A percentile compares a stretch with the other conserved stretches of the same genome.
These are phyloP conservation scores for Anethum foeniculum DNA, from an alignment of 140 eudicot species.

Conservation along the genomic window DNA sequence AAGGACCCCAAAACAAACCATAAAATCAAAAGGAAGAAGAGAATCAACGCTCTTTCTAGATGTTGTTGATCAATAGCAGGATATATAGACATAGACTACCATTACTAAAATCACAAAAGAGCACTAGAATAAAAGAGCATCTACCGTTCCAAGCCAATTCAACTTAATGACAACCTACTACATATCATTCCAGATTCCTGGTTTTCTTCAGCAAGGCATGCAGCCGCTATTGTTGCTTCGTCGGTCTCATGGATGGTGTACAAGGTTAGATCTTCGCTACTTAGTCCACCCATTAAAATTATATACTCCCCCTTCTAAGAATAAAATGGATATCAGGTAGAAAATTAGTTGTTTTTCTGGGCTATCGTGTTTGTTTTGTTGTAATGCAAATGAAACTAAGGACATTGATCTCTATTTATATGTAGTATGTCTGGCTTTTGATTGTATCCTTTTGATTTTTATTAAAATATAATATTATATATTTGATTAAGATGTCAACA, in stretches of 20 bases:
- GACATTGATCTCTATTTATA: too few species aligned
- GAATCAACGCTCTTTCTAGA: background rate
- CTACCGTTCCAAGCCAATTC: background rate
- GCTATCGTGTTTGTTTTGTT: too few species aligned
- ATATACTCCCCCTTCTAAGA: too few species aligned
- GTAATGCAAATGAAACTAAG: too few species aligned
- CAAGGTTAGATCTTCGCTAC: background rate
- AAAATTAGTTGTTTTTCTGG: too few species aligned
- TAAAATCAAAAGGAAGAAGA: too few species aligned
- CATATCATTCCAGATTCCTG: background rate
- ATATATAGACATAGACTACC: background rate
- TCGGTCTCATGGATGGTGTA: background rate
- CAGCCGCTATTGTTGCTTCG: background rate
- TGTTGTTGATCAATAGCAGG: background rate
- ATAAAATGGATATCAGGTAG: too few species aligned
- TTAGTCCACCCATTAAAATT: too few species aligned
- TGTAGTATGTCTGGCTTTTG: too few species aligned
- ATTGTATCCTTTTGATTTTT: too few species aligned
- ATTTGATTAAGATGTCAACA: too few species aligned
- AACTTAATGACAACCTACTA: background rate
- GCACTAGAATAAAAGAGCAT: background rate
- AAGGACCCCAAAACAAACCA: background rate
- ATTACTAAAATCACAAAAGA: background rate
- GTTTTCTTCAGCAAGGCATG: background rate
- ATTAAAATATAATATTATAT: too few species aligned